Evolutionary conservation across 2,329 filamentous ascomycete genomes (phyloP).

Genomic region (Leptoxyphium fumago): DNA sequence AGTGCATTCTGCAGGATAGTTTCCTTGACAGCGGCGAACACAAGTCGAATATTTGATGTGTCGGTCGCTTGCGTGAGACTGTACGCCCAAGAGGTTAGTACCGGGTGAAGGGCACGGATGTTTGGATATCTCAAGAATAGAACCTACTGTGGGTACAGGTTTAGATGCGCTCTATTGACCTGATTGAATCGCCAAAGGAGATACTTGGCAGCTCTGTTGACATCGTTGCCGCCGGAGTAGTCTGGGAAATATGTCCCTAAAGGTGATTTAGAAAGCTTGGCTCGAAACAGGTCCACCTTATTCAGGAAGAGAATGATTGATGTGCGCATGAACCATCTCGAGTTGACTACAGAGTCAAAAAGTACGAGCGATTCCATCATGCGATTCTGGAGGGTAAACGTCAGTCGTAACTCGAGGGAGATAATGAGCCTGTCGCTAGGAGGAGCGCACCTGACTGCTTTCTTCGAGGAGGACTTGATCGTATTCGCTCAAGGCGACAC

Average conservation of each 20-base stretch:
- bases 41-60: constrained; percentile 92
- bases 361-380: constrained; percentile 98
- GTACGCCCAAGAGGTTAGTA: constrained; percentile 6
- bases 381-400: constrained; percentile 52
- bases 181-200: constrained; percentile 97
- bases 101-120: constrained; percentile 1
- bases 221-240: constrained; percentile 93
- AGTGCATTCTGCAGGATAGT: constrained; percentile 96
- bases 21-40: constrained; percentile 97
- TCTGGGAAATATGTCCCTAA: constrained; percentile 93
- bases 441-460: constrained; percentile 67
- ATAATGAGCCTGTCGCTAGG: neutral
- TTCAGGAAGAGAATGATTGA: constrained; percentile 98
- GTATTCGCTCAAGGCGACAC: constrained; percentile 93
- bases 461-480: constrained; percentile 95
- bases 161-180: constrained; percentile 89
- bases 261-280: constrained; percentile 79
- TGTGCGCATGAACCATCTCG: constrained; percentile 96
- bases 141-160: constrained; percentile 91
- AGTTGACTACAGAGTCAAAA: constrained; percentile 98
- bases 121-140: neutral
- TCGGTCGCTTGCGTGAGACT: constrained; percentile 98
- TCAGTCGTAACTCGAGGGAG: no score
- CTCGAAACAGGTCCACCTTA: constrained; percentile 96
- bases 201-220: constrained; percentile 96